A percentile compares a stretch with the other conserved stretches of the same genome.
phyloP scores from a whole-genome alignment of 2,329 filamentous ascomycete genomes.

The Cryphonectria parasitica region DNA sequence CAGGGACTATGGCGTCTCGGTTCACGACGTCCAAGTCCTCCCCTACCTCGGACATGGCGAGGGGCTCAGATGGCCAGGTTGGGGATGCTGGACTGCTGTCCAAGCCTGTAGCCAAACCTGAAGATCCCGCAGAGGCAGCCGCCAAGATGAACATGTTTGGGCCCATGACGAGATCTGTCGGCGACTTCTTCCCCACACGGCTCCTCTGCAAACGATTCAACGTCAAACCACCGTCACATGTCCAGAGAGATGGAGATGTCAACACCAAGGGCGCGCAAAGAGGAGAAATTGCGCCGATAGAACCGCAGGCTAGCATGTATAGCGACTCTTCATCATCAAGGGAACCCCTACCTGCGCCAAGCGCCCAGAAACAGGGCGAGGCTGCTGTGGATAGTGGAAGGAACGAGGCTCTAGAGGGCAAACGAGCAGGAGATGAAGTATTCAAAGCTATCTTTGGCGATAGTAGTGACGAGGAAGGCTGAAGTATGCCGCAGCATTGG shows the following conservation, averaged over 20 bases:
- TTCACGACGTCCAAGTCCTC: conserved; percentile 75
- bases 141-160: conserved; percentile 94
- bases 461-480: conserved; percentile 66
- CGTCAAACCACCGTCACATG: conserved; percentile 75
- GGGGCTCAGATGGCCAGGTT: conserved; percentile 28
- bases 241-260: conserved; percentile 56
- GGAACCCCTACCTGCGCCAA: conserved; percentile 21
- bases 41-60: conserved; percentile 38
- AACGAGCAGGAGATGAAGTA: conserved; percentile 76
- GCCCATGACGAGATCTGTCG: conserved; percentile 73
- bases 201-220: conserved; percentile 95
- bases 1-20: conserved; percentile 87
- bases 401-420: conserved; percentile 78
- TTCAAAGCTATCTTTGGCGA: conserved; percentile 95
- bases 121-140: conserved; percentile 82
- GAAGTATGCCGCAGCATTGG: background rate
- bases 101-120: conserved; percentile 57
- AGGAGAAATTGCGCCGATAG: background rate
- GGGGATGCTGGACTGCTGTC: conserved; percentile 45
- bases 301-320: background rate
- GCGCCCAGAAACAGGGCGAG: conserved; percentile 25
- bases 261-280: conserved; percentile 30
- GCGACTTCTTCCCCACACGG: conserved; percentile 78
- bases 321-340: background rate
- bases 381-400: conserved; percentile 67